These are phyloP conservation scores for Phaseolus coccineus DNA, from an alignment of 331 rosid species.

Conservation along the genomic window DNA sequence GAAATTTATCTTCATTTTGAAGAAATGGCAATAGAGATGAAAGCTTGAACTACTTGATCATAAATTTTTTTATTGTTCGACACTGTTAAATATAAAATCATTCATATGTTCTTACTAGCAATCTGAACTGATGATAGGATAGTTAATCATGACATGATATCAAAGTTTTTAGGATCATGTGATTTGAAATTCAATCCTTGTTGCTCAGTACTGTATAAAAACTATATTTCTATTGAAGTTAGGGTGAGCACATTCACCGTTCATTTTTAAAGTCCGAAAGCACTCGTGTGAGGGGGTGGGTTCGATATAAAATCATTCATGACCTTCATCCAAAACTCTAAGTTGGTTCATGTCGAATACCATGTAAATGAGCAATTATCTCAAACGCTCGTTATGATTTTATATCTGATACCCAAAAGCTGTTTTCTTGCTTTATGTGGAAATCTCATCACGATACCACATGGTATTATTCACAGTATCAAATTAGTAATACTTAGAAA, in stretches of 20 bases:
- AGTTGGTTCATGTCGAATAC: not conserved
- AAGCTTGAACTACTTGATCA: not conserved
- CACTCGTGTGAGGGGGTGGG: not conserved
- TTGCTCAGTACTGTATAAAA: not conserved
- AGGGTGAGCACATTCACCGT: not conserved
- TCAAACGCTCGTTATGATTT: not conserved
- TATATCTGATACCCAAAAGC: not conserved
- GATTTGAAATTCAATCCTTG: not conserved
- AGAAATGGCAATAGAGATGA: not conserved
- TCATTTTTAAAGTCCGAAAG: not conserved
- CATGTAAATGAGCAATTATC: not conserved
- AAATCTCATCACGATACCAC: conserved; percentile 6
- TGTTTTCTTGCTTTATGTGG: not conserved
- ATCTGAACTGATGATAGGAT: not conserved
- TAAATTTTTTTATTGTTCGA: not conserved
- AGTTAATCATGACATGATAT: not conserved
- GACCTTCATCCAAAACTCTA: not conserved
- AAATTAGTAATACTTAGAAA: conserved; percentile 27
- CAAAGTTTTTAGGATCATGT: not conserved
- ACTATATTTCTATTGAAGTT: not conserved
- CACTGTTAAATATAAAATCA: not conserved
- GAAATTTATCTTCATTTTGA: conserved; percentile 1
- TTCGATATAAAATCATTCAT: not conserved
- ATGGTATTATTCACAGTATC: conserved; percentile 10
- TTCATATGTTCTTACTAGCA: not conserved